Conservation (phyloP, 768 basidiomycete genomes). For the Dacryopinax primogenitus region DNA sequence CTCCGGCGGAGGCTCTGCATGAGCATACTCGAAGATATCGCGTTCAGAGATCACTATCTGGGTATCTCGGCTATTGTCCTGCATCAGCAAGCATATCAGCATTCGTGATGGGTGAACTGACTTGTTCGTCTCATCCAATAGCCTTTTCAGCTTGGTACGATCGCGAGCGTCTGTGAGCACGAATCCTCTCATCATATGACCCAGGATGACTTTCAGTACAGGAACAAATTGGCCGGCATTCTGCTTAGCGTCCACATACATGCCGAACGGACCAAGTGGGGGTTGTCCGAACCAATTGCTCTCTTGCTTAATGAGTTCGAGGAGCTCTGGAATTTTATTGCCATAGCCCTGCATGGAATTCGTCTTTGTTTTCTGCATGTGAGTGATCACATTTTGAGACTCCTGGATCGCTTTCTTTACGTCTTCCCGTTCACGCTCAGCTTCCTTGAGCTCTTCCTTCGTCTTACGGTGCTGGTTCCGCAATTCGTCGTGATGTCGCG, state of each 20-base stretch:
- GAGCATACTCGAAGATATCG: constrained; percentile 68
- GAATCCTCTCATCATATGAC: constrained; percentile 47
- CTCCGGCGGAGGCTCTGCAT: constrained; percentile 52
- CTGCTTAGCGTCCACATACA: constrained; percentile 51
- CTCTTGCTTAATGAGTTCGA: constrained; percentile 39
- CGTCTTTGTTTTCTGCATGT: constrained; percentile 39
- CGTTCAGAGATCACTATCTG: constrained; percentile 51
- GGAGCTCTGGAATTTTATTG: constrained; percentile 42
- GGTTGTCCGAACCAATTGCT: constrained; percentile 52
- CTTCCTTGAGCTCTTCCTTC: constrained; percentile 2
- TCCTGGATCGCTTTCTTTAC: constrained; percentile 35
- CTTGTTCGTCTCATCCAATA: constrained; percentile 27
- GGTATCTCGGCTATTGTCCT: constrained; percentile 31
- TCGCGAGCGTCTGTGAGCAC: constrained; percentile 64
- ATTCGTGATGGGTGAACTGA: constrained; percentile 8
- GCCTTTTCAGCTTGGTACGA: constrained; percentile 38
- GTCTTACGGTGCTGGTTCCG: constrained; percentile 12
- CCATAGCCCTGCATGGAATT: constrained; percentile 55
- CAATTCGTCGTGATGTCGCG: constrained; percentile 16
- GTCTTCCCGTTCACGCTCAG: constrained; percentile 11
- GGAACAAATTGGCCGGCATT: constrained; percentile 38
- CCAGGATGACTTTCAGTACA: constrained; percentile 53
- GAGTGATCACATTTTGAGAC: constrained; percentile 39
- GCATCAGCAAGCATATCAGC: not conserved
- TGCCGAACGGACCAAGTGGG: constrained; percentile 70